Evolutionary conservation across 371 early-diverging fungal species (phyloP), one percentile per base, ranked within the genome.

Genomic region (Encephalitozoon intestinalis): DNA sequence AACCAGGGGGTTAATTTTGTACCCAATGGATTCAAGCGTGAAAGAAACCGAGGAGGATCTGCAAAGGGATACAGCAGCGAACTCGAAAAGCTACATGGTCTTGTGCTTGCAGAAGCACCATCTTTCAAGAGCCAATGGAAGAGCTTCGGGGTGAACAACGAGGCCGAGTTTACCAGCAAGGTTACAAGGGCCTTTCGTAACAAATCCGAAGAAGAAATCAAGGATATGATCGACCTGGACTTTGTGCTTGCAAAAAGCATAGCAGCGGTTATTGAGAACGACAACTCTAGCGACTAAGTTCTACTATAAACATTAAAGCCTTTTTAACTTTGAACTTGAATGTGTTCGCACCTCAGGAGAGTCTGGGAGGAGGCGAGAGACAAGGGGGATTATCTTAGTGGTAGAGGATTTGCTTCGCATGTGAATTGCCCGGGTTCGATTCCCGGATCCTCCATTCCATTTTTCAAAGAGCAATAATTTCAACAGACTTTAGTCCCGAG

Each of bases 381-480:
- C n/a, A n/a, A n/a, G 73, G 73, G 65, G 65, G 65, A 73, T 73
- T 84, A 81, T 82, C 84, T 85, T 81, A 84, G 81, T 82, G 84
- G 85, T 84, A 85, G 82, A 85, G 84, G 78, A 80, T 76, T 85
- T 79, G 84, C 81, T 85, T 84, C 77, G 85, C 84, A 81, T 82
- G 81, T 76, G 79, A 83, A 79, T 84, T 83, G 84, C 81, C 80
- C 79, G 85, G 85, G 85, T 83, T 85, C 85, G 82, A 85, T 79
- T 69, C 85, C 85, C 79, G 83, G 79, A 82, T 80, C 84, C 72
- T 71, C 72, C 72, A 71, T 25, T 71, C 43, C 58, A n/a, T 58
- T 30, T 58, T 41, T 58, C 2, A 2, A 25, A n/a, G 28, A 28
- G 18, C 21, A 21, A 46, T 46, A 46, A 46, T 46, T 46, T 46